Evolutionary conservation across 768 basidiomycete species (phyloP).

Genomic region (Tricholoma bakamatsutake): DNA sequence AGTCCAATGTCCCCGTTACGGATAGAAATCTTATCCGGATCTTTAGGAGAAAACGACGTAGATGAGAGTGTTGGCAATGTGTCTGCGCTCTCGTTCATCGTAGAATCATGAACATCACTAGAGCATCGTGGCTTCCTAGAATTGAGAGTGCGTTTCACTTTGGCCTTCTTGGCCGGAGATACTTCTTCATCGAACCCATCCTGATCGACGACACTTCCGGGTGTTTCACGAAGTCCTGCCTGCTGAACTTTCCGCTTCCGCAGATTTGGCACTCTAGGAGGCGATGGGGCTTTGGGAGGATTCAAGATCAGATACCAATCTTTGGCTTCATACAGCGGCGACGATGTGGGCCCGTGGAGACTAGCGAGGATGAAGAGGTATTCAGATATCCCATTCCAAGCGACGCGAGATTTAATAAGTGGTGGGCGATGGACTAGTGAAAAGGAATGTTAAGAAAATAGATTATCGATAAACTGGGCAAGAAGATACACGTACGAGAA

Average conservation of each 20-base stretch:
- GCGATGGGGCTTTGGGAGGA: conserved; percentile 23
- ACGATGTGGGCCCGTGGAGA: conserved; percentile 27
- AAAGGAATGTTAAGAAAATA: neutral
- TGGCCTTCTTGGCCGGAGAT: conserved; percentile 23
- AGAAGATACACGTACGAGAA: conserved; percentile 37
- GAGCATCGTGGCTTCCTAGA: conserved; percentile 2
- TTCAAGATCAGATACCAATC: conserved; percentile 28
- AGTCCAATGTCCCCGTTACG: neutral
- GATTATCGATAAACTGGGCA: neutral
- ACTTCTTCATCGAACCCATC: conserved; percentile 23
- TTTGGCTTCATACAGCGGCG: conserved; percentile 23
- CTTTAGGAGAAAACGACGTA: neutral
- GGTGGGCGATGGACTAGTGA: conserved; percentile 32
- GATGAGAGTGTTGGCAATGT: neutral
- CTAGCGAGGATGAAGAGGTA: conserved; percentile 31
- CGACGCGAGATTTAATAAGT: conserved; percentile 33
- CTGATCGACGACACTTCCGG: conserved; percentile 18
- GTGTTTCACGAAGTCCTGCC: conserved; percentile 21
- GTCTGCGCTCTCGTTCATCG: neutral
- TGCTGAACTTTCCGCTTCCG: conserved; percentile 29
- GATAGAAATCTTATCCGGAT: neutral
- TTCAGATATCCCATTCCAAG: conserved; percentile 38
- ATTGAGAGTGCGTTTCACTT: conserved; percentile 9
- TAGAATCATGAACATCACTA: neutral
- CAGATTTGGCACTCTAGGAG: conserved; percentile 24